Percentiles rank a stretch among this genome's conserved stretches.
Evolutionary conservation across 164 flowering plant species (phyloP).

Genomic region (Euptelea pleiosperma): DNA sequence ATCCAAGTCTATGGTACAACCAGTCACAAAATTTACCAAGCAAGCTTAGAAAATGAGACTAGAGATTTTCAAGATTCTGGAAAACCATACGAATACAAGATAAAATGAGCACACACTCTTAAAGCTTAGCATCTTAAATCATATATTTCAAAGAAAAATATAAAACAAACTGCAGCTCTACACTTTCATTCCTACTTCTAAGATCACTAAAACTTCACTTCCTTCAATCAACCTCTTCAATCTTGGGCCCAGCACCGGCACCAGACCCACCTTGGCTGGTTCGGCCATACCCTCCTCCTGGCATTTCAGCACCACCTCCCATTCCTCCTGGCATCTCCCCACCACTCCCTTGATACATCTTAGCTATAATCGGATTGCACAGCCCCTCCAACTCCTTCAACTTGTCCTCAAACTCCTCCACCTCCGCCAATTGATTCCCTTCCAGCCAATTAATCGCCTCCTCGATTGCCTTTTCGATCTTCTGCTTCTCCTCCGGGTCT

Average conservation of each 20-base stretch:
- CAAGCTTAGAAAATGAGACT: too few species aligned
- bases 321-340: too few species aligned
- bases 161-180: too few species aligned
- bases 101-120: too few species aligned
- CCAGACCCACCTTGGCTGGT: conserved; percentile 9
- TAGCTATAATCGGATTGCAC: conserved; percentile 34
- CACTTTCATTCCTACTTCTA: too few species aligned
- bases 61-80: too few species aligned
- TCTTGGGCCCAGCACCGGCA: conserved; percentile 26
- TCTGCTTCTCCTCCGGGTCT: conserved; percentile 29
- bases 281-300: conserved; percentile 10
- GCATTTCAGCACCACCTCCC: conserved; percentile 28
- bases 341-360: conserved; percentile 30
- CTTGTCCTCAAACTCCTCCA: conserved; percentile 36
- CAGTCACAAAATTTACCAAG: too few species aligned
- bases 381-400: conserved; percentile 33
- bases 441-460: conserved; percentile 34
- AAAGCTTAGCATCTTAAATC: too few species aligned
- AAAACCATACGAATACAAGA: too few species aligned
- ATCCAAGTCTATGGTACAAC: too few species aligned
- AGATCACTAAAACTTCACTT: too few species aligned
- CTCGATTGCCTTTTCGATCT: conserved; percentile 34
- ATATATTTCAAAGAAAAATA: too few species aligned
- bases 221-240: conserved; percentile 26
- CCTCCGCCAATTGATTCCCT: conserved; percentile 32